Base-by-base conservation (phyloP, 2,329 filamentous ascomycete genomes). In the Penicillium occitanis region DNA sequence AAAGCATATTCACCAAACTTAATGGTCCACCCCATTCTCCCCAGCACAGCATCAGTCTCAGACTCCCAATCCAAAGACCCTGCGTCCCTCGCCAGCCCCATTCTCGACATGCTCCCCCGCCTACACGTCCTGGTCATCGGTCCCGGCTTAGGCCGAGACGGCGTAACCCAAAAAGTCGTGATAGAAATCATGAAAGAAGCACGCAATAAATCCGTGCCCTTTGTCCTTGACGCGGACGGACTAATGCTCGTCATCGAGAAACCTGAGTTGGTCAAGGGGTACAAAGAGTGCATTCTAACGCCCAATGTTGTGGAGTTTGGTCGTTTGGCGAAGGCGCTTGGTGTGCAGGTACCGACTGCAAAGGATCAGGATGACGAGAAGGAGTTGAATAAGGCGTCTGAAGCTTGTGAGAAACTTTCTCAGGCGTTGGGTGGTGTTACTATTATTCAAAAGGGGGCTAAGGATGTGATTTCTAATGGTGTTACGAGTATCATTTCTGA, bases 1-100 rank as follows among this genome's bases (percentile, higher is more conserved):
- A 99, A 99, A 83, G 92, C 92, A 3, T 99, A 98, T 82, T 97
- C 93, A 22, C 95, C 95, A 2, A 97, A 98, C 77, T 85, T 99
- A 33, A 99, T 99, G 94, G 95, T 99, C 11, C 95, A 98, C 78
- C 95, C 95, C 0, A 87, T 97, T 71, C 94, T 99, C 88, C 91
- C 92, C 35, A 92, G 95, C 78, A 87, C 88, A 55, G 84, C 86
- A 71, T 72, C 76, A n/a, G 74, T 79, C 33, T 73, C 74, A 44
- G 74, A 80, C 25, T 84, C 87, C 71, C 80, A 86, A 63, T 76
- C 80, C 28, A 77, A 82, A 59, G 79, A 83, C 63, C 74, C 74
- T 13, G 84, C 87, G 70, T 84, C 90, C 1, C 84, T 97, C 58
- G 87, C 91, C 8, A 79, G 85, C 28, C 81, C 86, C 62, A 90